Percentiles rank a stretch among this genome's conserved stretches.
These are phyloP conservation scores for Lentinus brumalis DNA, from an alignment of 768 basidiomycete species.

Conservation along the genomic window DNA sequence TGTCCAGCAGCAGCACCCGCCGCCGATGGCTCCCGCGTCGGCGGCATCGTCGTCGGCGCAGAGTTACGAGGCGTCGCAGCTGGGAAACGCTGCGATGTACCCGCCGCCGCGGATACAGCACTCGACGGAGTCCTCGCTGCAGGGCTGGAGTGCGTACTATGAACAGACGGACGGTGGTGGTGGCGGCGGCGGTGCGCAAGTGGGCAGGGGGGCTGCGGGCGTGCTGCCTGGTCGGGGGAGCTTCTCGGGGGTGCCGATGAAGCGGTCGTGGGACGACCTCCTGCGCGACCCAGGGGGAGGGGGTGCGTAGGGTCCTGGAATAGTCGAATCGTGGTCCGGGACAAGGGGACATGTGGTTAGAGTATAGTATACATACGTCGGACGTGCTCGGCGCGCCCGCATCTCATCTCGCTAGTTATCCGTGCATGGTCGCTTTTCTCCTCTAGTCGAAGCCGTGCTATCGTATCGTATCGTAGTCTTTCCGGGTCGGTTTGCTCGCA, in stretches of 20 bases:
- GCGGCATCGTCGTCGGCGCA: too few species aligned
- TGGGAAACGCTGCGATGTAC: background rate
- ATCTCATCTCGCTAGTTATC: too few species aligned
- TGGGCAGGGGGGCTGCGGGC: background rate
- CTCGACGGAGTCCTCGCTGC: slow-evolving; percentile 18
- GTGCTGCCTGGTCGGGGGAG: background rate
- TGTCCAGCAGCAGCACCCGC: background rate
- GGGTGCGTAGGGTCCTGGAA: slow-evolving; percentile 1
- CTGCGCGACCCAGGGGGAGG: slow-evolving; percentile 15
- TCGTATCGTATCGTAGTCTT: too few species aligned
- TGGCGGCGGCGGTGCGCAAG: background rate
- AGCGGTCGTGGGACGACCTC: slow-evolving; percentile 12
- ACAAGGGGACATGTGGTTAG: background rate
- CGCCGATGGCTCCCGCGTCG: background rate
- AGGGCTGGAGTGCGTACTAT: slow-evolving; percentile 16
- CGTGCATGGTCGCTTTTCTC: too few species aligned
- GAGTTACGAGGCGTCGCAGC: background rate
- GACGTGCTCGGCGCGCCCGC: too few species aligned
- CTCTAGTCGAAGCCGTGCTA: too few species aligned
- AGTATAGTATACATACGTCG: background rate
- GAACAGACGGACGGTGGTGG: background rate
- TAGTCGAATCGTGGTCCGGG: background rate
- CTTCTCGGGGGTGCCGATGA: slow-evolving; percentile 8
- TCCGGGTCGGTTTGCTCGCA: background rate
- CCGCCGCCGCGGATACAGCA: background rate